These are phyloP conservation scores for Hypoxylon lenormandii DNA, from an alignment of 495 filamentous ascomycete genomes.

Conservation along the genomic window DNA sequence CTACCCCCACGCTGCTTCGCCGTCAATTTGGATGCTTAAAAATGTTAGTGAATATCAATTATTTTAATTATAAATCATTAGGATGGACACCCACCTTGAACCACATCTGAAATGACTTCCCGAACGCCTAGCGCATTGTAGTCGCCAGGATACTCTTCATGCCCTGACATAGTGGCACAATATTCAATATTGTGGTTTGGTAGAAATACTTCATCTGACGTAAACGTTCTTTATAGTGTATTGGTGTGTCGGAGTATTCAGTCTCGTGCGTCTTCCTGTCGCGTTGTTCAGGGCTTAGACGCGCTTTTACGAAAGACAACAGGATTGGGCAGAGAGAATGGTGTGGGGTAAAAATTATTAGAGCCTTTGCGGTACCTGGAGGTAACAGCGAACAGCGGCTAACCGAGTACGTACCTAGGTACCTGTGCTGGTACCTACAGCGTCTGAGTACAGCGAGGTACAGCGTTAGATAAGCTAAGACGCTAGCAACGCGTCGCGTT, in stretches of 20 bases:
- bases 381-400: not conserved
- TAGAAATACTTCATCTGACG: not conserved
- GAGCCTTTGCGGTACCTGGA: not conserved
- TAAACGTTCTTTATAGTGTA: not conserved
- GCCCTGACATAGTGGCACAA: slow-evolving; percentile 24
- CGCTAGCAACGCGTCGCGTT: slow-evolving; percentile 16
- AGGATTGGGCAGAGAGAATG: slow-evolving; percentile 20
- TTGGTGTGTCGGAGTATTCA: slow-evolving; percentile 1
- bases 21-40: slow-evolving; percentile 62
- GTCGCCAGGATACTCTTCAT: slow-evolving; percentile 16
- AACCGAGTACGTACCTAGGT: not conserved
- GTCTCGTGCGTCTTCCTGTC: slow-evolving; percentile 20
- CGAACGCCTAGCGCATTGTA: slow-evolving; percentile 23
- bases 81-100: slow-evolving; percentile 41
- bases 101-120: slow-evolving; percentile 38
- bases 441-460: too few species aligned
- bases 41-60: slow-evolving; percentile 13
- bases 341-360: slow-evolving; percentile 23
- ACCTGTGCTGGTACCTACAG: too few species aligned
- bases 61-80: not conserved
- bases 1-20: slow-evolving; percentile 60
- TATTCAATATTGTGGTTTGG: not conserved
- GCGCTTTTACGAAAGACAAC: slow-evolving; percentile 13
- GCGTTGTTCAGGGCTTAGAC: slow-evolving; percentile 32
- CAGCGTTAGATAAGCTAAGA: too few species aligned